phyloP scores from a whole-genome alignment of 805 yeast genomes.

The Yamadazyma endophytica region DNA sequence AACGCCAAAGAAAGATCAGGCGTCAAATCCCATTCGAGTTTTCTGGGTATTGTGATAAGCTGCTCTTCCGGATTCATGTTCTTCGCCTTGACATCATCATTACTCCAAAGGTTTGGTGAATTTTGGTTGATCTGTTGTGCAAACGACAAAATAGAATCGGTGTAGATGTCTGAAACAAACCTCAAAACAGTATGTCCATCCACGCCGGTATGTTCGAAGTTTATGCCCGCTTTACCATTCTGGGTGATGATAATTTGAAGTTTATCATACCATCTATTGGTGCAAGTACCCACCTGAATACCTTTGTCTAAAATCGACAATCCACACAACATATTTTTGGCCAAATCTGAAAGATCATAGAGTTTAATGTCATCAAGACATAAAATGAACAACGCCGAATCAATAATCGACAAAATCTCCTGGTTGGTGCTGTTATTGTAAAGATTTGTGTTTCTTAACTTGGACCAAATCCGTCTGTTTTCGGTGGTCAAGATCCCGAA shows the following conservation, averaged over 20 bases:
- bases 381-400: conserved; percentile 75
- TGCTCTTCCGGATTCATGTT: conserved; percentile 13
- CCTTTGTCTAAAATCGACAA: conserved; percentile 74
- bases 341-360: conserved; percentile 57
- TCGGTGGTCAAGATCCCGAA: conserved; percentile 91
- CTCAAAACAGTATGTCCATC: conserved; percentile 93
- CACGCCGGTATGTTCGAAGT: conserved; percentile 92
- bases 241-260: conserved; percentile 81
- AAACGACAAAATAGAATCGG: conserved; percentile 83
- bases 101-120: conserved; percentile 67
- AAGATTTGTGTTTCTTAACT: conserved; percentile 50
- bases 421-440: conserved; percentile 50
- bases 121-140: conserved; percentile 78
- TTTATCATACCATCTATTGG: conserved; percentile 94
- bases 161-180: conserved; percentile 84
- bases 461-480: conserved; percentile 84
- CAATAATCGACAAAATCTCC: conserved; percentile 72
- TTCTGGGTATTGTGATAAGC: conserved; percentile 68
- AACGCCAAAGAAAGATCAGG: conserved; percentile 71
- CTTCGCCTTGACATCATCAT: conserved; percentile 19
- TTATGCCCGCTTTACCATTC: conserved; percentile 89
- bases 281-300: conserved; percentile 89
- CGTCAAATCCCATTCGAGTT: conserved; percentile 83
- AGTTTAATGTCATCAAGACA: conserved; percentile 78
- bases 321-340: conserved; percentile 87